phyloP scores from a whole-genome alignment of 805 yeast genomes.

The Starmera dryadoides region DNA sequence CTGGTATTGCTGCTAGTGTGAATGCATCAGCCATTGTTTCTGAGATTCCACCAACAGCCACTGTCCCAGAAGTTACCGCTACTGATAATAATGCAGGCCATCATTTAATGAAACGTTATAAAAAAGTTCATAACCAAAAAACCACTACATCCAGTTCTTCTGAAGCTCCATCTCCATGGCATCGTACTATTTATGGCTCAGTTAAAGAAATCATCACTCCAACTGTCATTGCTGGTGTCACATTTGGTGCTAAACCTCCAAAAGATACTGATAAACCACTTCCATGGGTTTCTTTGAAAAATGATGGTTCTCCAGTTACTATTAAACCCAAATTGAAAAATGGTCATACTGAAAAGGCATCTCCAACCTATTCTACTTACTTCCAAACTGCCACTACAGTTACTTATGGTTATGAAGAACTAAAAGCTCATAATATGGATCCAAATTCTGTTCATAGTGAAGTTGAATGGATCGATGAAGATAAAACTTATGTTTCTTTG shows the following conservation, averaged over 20 bases:
- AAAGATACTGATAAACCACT: conserved; percentile 53
- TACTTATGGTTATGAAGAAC: conserved; percentile 48
- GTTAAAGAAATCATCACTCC: conserved; percentile 65
- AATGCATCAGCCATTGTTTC: background rate
- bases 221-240: conserved; percentile 49
- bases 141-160: conserved; percentile 27
- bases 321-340: conserved; percentile 68
- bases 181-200: conserved; percentile 56
- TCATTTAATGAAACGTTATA: conserved; percentile 17
- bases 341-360: conserved; percentile 57
- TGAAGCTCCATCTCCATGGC: conserved; percentile 56
- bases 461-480: conserved; percentile 53
- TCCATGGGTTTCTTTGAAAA: conserved; percentile 76
- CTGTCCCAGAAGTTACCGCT: background rate
- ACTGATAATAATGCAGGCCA: conserved; percentile 1
- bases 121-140: conserved; percentile 21
- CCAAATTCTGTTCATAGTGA: conserved; percentile 54
- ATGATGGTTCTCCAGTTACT: conserved; percentile 75
- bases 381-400: conserved; percentile 64
- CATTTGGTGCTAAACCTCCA: conserved; percentile 39
- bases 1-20: background rate
- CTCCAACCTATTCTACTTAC: conserved; percentile 70
- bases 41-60: background rate
- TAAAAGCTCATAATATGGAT: conserved; percentile 68
- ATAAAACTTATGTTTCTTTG: conserved; percentile 59